These are phyloP conservation scores for Arthromyces matolae DNA, from an alignment of 768 basidiomycete species.

Conservation along the genomic window DNA sequence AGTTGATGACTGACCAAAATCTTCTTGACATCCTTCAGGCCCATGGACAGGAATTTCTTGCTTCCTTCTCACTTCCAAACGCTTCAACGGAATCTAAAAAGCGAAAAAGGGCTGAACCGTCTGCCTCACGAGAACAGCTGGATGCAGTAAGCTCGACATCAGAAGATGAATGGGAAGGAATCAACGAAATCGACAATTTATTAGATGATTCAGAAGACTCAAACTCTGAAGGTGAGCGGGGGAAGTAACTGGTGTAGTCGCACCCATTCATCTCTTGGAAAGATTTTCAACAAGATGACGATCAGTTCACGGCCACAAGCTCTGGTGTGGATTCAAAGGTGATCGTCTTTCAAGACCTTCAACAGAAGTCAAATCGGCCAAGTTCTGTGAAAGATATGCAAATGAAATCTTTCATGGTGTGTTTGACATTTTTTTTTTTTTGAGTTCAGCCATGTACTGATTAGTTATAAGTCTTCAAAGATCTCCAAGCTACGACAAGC, in stretches of 20 bases:
- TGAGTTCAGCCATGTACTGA: constrained; percentile 4
- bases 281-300: constrained; percentile 44
- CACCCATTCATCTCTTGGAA: neutral
- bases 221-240: too few relatives aligned
- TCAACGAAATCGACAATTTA: constrained; percentile 17
- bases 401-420: constrained; percentile 75
- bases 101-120: constrained; percentile 21
- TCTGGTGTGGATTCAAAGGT: constrained; percentile 37
- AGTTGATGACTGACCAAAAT: constrained; percentile 23
- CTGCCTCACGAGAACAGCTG: too few relatives aligned
- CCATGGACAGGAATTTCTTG: constrained; percentile 45
- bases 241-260: neutral
- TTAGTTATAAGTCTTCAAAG: constrained; percentile 64
- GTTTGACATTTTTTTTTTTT: constrained; percentile 12
- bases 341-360: constrained; percentile 51
- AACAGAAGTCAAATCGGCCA: constrained; percentile 7
- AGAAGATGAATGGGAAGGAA: constrained; percentile 41
- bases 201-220: constrained; percentile 16
- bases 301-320: constrained; percentile 37
- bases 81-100: constrained; percentile 13
- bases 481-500: constrained; percentile 55
- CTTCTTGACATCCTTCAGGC: constrained; percentile 41
- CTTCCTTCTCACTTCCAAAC: constrained; percentile 33
- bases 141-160: constrained; percentile 16
- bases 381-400: constrained; percentile 35